Base-by-base conservation (phyloP, 768 basidiomycete species). In the Leccinum olivaceopallidum region DNA sequence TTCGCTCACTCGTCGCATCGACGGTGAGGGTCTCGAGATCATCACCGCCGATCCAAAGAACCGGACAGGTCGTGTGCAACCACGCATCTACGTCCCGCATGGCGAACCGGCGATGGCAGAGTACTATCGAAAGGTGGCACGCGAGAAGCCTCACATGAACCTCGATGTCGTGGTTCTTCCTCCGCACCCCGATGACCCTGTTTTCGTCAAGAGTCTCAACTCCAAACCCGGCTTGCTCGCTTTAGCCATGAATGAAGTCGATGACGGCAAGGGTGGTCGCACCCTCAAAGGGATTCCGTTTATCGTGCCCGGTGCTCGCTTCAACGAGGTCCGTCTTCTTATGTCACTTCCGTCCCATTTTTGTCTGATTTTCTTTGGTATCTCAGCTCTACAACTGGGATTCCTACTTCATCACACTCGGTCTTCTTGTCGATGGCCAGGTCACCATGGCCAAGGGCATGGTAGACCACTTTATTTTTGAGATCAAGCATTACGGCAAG, bases 41-140 rank as follows among this genome's bases (percentile, higher is more conserved):
- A 98, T 98, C 66, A 95, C 94, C 59, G 94, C 95, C 4, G 97
- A 98, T 75, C 96, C 96, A 5, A 99, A 99, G 79, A 98, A 98
- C 75, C 86, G 97, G 34, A 92, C 93, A 3, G 89, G 91, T 32
- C 90, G 91, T 63, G 81, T 92, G 53, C 90, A 92, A 59, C 94
- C 97, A 14, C 85, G 94, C 42, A 96, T 99, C 67, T 99, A 98
- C 71, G 89, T 99, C 14, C 96, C 96, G 5, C 82, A 95, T 65
- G 91, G 89, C 20, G 95, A 97, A 76, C 91, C 94, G 3, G 88
- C 85, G 26, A 98, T 98, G 91, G 92, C 87, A 48, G 92, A 95
- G 69, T 97, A 98, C 78, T 99, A 99, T 78, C 83, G 92, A 59
- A 83, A 85, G 73, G 95, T 99, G 49, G 92, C 94, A 2, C 83